Conservation (phyloP, 177 flowering plant genomes). For the Tripterygium wilfordii region DNA sequence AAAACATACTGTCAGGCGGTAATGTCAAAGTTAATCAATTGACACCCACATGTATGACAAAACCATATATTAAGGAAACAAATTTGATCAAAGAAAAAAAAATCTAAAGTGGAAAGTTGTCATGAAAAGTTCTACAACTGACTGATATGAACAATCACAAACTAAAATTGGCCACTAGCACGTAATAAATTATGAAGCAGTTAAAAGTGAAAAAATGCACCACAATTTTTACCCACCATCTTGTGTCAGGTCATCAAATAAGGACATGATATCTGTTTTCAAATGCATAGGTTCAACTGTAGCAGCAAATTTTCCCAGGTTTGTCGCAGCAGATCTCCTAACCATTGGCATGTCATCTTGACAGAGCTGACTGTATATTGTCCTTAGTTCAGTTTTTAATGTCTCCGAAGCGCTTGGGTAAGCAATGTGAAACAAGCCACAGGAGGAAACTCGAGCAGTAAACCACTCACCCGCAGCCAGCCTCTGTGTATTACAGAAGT, state of each 20-base stretch:
- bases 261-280: constrained; percentile 75
- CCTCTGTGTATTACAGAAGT: constrained; percentile 47
- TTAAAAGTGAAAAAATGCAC: background rate
- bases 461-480: constrained; percentile 95
- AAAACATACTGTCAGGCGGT: too few species aligned
- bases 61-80: too few species aligned
- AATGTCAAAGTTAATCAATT: too few species aligned
- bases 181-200: too few species aligned
- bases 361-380: constrained; percentile 74
- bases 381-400: constrained; percentile 60
- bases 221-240: constrained; percentile 47
- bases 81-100: too few species aligned
- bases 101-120: too few species aligned
- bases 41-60: too few species aligned
- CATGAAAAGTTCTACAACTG: too few species aligned
- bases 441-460: constrained; percentile 89
- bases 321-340: constrained; percentile 88
- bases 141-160: too few species aligned
- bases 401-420: constrained; percentile 83
- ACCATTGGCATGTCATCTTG: constrained; percentile 99
- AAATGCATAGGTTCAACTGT: constrained; percentile 76
- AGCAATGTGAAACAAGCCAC: constrained; percentile 90
- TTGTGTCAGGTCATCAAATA: constrained; percentile 86
- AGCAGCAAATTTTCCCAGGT: constrained; percentile 91
- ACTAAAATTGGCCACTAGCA: too few species aligned